phyloP scores from a whole-genome alignment of 345 rosid genomes.

The Odontarrhena argentea region DNA sequence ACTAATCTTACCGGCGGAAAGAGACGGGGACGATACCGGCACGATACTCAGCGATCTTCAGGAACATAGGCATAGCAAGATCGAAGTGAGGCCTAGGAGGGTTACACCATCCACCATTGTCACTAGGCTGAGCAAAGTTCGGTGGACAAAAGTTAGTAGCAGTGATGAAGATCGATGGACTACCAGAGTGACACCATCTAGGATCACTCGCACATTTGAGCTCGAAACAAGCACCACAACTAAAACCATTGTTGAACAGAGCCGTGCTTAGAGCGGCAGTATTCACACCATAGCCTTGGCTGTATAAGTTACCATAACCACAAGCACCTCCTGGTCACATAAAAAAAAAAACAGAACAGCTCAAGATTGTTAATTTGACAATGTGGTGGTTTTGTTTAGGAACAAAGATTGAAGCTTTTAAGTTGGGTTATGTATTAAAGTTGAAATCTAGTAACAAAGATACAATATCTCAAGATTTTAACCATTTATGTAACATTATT shows the following conservation, averaged over 20 bases:
- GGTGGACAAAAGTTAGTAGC: conserved; percentile 75
- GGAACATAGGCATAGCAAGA: conserved; percentile 79
- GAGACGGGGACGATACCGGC: conserved; percentile 77
- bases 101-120: conserved; percentile 81
- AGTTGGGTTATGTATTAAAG: neutral
- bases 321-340: conserved; percentile 65
- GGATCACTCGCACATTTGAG: conserved; percentile 60
- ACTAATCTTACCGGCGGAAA: conserved; percentile 63
- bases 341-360: neutral
- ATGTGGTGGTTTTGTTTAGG: conserved; percentile 11
- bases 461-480: neutral
- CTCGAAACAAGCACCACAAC: conserved; percentile 78
- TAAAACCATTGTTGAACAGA: conserved; percentile 65
- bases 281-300: conserved; percentile 76
- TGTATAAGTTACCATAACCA: conserved; percentile 73
- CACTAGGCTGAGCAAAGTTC: conserved; percentile 57
- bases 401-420: neutral
- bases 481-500: neutral
- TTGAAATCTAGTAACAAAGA: neutral
- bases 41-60: conserved; percentile 70
- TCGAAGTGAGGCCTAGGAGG: conserved; percentile 76
- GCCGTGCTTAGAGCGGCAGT: conserved; percentile 80
- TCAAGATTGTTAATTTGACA: conserved; percentile 22
- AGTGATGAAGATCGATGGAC: conserved; percentile 62
- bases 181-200: conserved; percentile 63